Evolutionary conservation across 129 eudicot genomes (phyloP), one percentile per base, ranked within the genome.

Genomic region (Apium graveolens): DNA sequence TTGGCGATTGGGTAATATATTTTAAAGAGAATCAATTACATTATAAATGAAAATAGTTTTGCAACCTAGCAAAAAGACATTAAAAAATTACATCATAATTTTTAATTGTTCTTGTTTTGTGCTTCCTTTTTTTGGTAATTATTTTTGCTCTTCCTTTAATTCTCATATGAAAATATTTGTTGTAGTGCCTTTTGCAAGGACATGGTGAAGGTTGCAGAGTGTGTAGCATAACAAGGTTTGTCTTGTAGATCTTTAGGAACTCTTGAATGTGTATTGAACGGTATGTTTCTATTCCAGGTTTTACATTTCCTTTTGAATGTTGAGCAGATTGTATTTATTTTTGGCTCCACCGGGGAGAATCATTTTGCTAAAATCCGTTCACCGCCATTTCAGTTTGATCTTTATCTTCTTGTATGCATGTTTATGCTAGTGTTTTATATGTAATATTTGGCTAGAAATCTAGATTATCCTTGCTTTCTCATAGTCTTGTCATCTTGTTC

Each of bases 301-400:
- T 45, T 8, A 11, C n/a, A 44, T 11, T 34, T 34, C 17, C 5
- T 43, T 29, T 62, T 74, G 24, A 29, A 31, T 77, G 68, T 24
- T 57, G 31, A 78, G 74, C 89, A 91, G 98, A 93, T 88, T 63
- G 93, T 87, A 49, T 97, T 96, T 39, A 94, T 89, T 41, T 94
- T 94, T 86, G 98, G 97, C 45, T 91, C 91, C 79, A 89, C 85
- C 27, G 97, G 92, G 78, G 98, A 94, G 87, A 97, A 94, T 84
- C 97, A 94, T 84, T 89, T 94, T 34, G 97, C 93, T 60, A 94
- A 94, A 81, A 86, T 91, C 46, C 85, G 90, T 76, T 91, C 91
- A 79, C 98, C 98, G 0, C 89, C 98, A 18, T 87, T 91, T 79
- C 97, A 94, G 97, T 97, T 94, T 70, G 66, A 24, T 49, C n/a